Conservation (phyloP, 441 rosid genomes). For the Pelargonium fulgidum region DNA sequence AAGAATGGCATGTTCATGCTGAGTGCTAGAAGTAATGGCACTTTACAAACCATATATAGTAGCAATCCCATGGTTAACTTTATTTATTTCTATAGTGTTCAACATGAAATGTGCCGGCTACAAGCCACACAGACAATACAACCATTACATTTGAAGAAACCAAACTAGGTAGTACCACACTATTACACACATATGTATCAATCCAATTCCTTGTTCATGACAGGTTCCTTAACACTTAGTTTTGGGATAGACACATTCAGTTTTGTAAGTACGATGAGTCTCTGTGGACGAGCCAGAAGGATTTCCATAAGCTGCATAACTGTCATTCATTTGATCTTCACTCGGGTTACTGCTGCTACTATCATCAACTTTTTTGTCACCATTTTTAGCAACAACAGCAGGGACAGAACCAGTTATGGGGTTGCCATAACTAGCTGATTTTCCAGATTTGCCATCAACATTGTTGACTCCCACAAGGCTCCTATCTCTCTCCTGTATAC, state of each 20-base stretch:
- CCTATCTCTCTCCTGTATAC: too few relatives aligned
- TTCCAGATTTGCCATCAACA: too few relatives aligned
- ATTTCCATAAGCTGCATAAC: background rate
- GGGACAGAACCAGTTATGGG: too few relatives aligned
- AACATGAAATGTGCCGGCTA: background rate
- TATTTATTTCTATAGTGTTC: background rate
- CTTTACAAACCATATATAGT: background rate
- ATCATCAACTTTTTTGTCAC: too few relatives aligned
- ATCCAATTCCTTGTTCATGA: background rate
- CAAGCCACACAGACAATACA: background rate
- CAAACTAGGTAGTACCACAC: too few relatives aligned
- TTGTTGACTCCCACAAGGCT: too few relatives aligned
- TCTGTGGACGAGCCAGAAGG: too few relatives aligned
- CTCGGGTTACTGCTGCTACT: too few relatives aligned
- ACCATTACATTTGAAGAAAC: too few relatives aligned
- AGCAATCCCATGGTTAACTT: background rate
- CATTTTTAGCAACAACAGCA: too few relatives aligned
- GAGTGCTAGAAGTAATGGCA: background rate
- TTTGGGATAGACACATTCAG: background rate
- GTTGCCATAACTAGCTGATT: too few relatives aligned
- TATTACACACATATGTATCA: too few relatives aligned
- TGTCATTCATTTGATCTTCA: background rate
- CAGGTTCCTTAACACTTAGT: background rate
- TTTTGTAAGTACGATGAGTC: background rate
- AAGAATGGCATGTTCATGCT: background rate